Conservation (phyloP, 345 rosid genomes). For the Chamaenerion angustifolium region DNA sequence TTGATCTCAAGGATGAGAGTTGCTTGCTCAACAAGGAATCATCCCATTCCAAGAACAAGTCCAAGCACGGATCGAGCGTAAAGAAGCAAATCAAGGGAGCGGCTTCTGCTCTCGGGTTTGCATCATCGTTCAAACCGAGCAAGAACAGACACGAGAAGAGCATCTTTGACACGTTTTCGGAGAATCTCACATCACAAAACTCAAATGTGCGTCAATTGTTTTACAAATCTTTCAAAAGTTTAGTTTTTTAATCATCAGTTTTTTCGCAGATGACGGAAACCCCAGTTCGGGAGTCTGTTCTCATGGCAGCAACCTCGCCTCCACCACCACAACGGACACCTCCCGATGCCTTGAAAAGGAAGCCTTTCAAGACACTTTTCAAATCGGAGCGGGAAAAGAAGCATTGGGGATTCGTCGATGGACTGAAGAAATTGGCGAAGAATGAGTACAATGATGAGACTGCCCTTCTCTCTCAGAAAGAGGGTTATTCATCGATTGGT, state of each 20-base stretch:
- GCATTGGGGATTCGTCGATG: conserved; percentile 43
- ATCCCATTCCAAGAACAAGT: conserved; percentile 20
- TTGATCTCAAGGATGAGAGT: conserved; percentile 53
- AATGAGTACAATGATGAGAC: conserved; percentile 48
- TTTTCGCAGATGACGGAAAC: conserved; percentile 18
- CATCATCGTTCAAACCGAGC: conserved; percentile 23
- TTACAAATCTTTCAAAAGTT: no score
- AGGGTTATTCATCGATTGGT: conserved; percentile 29
- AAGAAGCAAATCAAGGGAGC: conserved; percentile 57
- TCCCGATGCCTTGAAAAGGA: conserved; percentile 21
- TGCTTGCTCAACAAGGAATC: conserved; percentile 18
- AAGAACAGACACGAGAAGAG: conserved; percentile 29
- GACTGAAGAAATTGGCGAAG: conserved; percentile 56
- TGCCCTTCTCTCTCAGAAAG: conserved; percentile 42
- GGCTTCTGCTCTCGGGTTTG: conserved; percentile 40
- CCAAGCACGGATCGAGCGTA: conserved; percentile 2
- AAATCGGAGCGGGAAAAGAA: conserved; percentile 14
- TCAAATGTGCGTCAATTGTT: no score
- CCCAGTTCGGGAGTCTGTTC: conserved; percentile 38
- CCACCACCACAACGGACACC: conserved; percentile 15
- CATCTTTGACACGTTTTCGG: conserved; percentile 27
- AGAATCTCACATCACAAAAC: not conserved
- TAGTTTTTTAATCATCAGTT: not conserved
- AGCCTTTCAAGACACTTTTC: conserved; percentile 34
- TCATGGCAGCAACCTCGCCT: conserved; percentile 35